A percentile compares a stretch with the other conserved stretches of the same genome.
These are phyloP conservation scores for Syzygium aromaticum DNA, from an alignment of 345 rosid genomes.

Conservation along the genomic window DNA sequence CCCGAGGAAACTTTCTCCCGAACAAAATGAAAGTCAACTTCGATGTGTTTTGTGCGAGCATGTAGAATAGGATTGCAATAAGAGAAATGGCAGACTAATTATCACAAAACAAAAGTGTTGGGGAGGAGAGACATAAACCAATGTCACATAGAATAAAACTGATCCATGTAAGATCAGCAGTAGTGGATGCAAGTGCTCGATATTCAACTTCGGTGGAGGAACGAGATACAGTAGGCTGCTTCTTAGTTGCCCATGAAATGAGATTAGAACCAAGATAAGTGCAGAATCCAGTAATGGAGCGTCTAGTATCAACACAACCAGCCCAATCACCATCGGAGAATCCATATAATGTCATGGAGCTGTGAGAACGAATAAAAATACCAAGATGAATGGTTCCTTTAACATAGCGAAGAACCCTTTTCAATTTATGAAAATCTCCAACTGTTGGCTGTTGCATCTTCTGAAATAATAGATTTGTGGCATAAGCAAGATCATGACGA, in stretches of 20 bases:
- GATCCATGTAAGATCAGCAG: background rate
- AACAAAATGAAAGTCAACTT: too few species aligned
- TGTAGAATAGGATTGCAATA: background rate
- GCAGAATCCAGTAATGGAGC: background rate
- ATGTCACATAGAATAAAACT: background rate
- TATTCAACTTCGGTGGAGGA: background rate
- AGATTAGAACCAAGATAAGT: background rate
- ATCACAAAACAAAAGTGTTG: background rate
- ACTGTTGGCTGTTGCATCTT: rapidly evolving
- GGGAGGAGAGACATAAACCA: rapidly evolving
- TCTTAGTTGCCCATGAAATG: background rate
- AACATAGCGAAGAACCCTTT: too few species aligned
- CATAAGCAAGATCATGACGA: too few species aligned
- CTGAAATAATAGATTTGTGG: too few species aligned
- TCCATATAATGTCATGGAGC: background rate
- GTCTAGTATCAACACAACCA: background rate
- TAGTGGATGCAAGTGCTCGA: background rate
- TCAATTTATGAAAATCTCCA: too few species aligned
- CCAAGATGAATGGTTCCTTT: too few species aligned
- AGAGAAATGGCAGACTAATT: background rate
- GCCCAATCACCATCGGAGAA: background rate
- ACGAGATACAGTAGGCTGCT: background rate
- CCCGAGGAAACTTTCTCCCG: too few species aligned
- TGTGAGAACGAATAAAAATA: too few species aligned
- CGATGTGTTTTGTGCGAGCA: too few species aligned